Evolutionary conservation across 2,329 filamentous ascomycete genomes (phyloP).

Genomic region (Pseudocercospora fuligena): DNA sequence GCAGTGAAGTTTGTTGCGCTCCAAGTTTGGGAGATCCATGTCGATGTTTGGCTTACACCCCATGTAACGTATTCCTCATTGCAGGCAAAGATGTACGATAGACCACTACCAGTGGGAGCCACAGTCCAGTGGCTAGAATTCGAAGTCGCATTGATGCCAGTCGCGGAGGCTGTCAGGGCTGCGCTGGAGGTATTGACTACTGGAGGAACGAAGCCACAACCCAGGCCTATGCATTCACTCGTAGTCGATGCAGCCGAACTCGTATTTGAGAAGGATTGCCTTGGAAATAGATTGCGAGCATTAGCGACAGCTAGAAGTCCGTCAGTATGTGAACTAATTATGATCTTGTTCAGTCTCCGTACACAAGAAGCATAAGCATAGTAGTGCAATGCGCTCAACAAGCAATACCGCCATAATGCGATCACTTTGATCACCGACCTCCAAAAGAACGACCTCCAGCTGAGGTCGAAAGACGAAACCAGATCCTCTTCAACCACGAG

Average conservation of each 20-base stretch:
- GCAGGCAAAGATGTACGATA: constrained; percentile 6
- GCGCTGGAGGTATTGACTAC: background rate
- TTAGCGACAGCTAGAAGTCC: background rate
- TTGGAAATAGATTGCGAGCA: constrained; percentile 1
- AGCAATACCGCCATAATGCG: background rate
- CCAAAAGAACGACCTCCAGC: background rate
- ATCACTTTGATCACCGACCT: background rate
- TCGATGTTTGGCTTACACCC: background rate
- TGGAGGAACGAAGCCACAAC: constrained; percentile 3
- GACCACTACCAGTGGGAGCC: background rate
- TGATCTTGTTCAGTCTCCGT: background rate
- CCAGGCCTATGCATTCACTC: background rate
- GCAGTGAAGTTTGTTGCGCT: background rate
- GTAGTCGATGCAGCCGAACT: background rate
- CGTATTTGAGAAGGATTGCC: background rate
- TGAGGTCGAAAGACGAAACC: background rate
- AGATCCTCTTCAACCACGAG: background rate
- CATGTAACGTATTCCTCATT: background rate
- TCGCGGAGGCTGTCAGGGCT: background rate
- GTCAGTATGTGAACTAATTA: background rate
- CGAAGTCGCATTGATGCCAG: background rate
- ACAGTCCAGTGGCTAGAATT: constrained; percentile 1
- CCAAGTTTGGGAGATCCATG: background rate
- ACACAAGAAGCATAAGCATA: constrained; percentile 6
- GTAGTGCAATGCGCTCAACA: background rate